These are phyloP conservation scores for Calonectria fujianensis DNA, from an alignment of 2,329 filamentous ascomycete species.

Conservation along the genomic window DNA sequence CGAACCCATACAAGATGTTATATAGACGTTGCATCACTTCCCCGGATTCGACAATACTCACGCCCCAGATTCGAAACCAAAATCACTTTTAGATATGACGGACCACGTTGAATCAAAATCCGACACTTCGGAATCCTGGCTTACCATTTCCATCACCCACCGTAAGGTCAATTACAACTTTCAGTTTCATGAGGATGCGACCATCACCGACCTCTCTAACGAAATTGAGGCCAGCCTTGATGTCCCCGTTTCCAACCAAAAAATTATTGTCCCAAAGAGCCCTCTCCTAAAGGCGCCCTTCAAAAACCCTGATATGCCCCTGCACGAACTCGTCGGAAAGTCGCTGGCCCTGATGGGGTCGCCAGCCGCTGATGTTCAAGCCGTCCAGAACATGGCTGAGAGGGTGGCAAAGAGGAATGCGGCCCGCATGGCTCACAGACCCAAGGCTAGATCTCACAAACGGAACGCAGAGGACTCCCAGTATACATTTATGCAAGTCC, in stretches of 20 bases:
- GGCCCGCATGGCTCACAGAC: slow-evolving; percentile 59
- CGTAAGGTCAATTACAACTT: slow-evolving; percentile 68
- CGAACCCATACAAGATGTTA: slow-evolving; percentile 43
- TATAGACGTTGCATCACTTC: slow-evolving; percentile 36
- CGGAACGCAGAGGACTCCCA: slow-evolving; percentile 71
- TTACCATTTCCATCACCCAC: slow-evolving; percentile 68
- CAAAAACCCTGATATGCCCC: slow-evolving; percentile 72
- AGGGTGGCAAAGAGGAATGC: slow-evolving; percentile 69
- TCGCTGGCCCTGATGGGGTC: slow-evolving; percentile 81
- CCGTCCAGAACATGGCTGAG: slow-evolving; percentile 70
- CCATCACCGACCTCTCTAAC: slow-evolving; percentile 75
- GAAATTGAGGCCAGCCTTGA: slow-evolving; percentile 73
- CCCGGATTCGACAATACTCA: slow-evolving; percentile 28
- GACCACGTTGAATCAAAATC: slow-evolving; percentile 44
- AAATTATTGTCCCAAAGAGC: slow-evolving; percentile 79
- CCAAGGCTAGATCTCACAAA: slow-evolving; percentile 51
- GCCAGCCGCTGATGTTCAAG: slow-evolving; percentile 75
- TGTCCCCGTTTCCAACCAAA: slow-evolving; percentile 79
- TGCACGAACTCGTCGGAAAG: slow-evolving; percentile 71
- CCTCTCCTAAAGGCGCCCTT: slow-evolving; percentile 80
- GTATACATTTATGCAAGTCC: slow-evolving; percentile 89
- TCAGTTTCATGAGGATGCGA: slow-evolving; percentile 66
- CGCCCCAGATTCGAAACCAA: background rate
- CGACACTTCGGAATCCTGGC: slow-evolving; percentile 53
- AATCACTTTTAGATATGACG: slow-evolving; percentile 38